Percentiles rank a stretch among this genome's conserved stretches.
These are phyloP conservation scores for Pleurotus sapidus DNA, from an alignment of 768 basidiomycete genomes.

Conservation along the genomic window DNA sequence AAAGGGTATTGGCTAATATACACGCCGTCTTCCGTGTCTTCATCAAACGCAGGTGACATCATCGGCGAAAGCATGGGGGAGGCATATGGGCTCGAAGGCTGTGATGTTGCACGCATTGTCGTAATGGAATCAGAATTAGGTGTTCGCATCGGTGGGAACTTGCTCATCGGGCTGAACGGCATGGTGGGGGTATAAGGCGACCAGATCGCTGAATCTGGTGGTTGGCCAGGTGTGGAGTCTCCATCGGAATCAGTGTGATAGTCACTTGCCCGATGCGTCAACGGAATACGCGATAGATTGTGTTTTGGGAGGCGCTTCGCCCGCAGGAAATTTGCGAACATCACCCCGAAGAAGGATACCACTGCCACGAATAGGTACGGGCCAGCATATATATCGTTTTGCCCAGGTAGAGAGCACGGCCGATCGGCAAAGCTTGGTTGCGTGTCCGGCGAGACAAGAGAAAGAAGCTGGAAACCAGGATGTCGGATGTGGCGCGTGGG, in stretches of 20 bases:
- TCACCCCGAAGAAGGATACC: constrained; percentile 47
- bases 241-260: not conserved
- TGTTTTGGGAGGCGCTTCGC: constrained; percentile 19
- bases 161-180: constrained; percentile 35
- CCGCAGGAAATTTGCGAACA: constrained; percentile 39
- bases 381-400: constrained; percentile 52
- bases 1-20: constrained; percentile 47
- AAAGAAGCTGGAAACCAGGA: constrained; percentile 87
- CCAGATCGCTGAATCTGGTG: constrained; percentile 39
- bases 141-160: constrained; percentile 39
- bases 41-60: constrained; percentile 21
- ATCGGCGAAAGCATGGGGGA: constrained; percentile 36
- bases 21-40: constrained; percentile 51
- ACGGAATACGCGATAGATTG: constrained; percentile 28
- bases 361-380: constrained; percentile 65
- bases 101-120: constrained; percentile 39
- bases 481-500: constrained; percentile 65
- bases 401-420: constrained; percentile 81
- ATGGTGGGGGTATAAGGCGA: constrained; percentile 35
- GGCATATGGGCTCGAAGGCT: constrained; percentile 37
- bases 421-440: constrained; percentile 52
- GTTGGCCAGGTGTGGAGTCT: constrained; percentile 15
- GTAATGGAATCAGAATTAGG: constrained; percentile 30
- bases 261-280: not conserved
- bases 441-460: constrained; percentile 40